phyloP scores from a whole-genome alignment of 768 basidiomycete species.

The Russula lepida region DNA sequence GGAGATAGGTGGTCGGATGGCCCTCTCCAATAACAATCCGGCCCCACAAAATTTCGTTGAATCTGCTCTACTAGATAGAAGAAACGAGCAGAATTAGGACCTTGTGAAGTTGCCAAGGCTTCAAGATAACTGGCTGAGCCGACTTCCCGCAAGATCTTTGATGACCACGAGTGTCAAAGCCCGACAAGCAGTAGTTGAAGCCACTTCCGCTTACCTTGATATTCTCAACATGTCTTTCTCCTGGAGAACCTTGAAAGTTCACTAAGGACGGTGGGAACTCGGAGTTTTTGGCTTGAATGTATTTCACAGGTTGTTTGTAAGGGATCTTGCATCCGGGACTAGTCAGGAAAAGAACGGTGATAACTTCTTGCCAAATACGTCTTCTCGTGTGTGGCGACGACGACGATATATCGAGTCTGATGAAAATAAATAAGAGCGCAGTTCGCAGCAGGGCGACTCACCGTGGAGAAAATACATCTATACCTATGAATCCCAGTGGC shows the following conservation, averaged over 20 bases:
- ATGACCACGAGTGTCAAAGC: neutral
- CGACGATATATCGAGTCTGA: slow-evolving; percentile 49
- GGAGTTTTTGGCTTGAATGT: slow-evolving; percentile 45
- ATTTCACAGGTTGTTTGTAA: slow-evolving; percentile 45
- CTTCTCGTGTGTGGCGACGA: slow-evolving; percentile 54
- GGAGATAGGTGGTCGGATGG: slow-evolving; percentile 26
- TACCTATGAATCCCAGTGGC: slow-evolving; percentile 34
- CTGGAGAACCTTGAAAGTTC: slow-evolving; percentile 51
- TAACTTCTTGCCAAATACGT: slow-evolving; percentile 74
- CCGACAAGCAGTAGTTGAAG: neutral
- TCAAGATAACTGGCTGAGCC: slow-evolving; percentile 48
- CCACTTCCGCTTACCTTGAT: slow-evolving; percentile 47
- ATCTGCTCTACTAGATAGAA: slow-evolving; percentile 43
- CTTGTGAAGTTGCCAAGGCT: slow-evolving; percentile 40
- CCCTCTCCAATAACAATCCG: slow-evolving; percentile 63
- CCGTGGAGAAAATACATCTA: slow-evolving; percentile 78
- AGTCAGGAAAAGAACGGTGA: slow-evolving; percentile 58
- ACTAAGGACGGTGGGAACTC: slow-evolving; percentile 66
- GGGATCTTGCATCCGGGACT: slow-evolving; percentile 52
- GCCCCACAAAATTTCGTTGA: slow-evolving; percentile 51
- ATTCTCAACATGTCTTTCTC: slow-evolving; percentile 69
- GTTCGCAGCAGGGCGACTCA: slow-evolving; percentile 22
- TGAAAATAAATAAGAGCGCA: neutral
- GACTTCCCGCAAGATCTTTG: slow-evolving; percentile 65
- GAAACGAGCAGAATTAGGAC: slow-evolving; percentile 42